A percentile compares a stretch with the other conserved stretches of the same genome.
phyloP scores from a whole-genome alignment of 371 early-diverging fungal species.

The Cokeromyces recurvatus region DNA sequence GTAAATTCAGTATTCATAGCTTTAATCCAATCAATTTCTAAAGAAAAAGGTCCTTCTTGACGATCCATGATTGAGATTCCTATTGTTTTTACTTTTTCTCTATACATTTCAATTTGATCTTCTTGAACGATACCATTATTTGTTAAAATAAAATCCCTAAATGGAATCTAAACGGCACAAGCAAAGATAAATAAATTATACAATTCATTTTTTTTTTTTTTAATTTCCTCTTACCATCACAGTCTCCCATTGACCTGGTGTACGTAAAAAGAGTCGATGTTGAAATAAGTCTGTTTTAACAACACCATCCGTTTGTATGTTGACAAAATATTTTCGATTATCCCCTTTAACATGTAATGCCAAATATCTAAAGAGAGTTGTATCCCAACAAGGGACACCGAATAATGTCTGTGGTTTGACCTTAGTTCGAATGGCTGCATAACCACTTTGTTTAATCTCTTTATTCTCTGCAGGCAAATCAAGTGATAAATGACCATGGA shows the following conservation, averaged over 20 bases:
- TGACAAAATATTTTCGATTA: conserved; percentile 81
- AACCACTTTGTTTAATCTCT: conserved; percentile 80
- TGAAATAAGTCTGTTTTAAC: conserved; percentile 86
- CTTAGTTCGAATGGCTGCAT: conserved; percentile 81
- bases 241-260: conserved; percentile 89
- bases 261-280: conserved; percentile 81
- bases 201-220: background rate
- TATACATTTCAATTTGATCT: conserved; percentile 79
- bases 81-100: conserved; percentile 80
- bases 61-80: conserved; percentile 84
- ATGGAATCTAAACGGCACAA: conserved; percentile 86
- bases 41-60: conserved; percentile 77
- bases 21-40: conserved; percentile 91
- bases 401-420: conserved; percentile 47
- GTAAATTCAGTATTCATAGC: conserved; percentile 72
- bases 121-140: conserved; percentile 83
- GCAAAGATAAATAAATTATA: too few relatives aligned
- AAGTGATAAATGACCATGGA: conserved; percentile 78
- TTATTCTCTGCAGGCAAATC: conserved; percentile 65
- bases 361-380: conserved; percentile 79
- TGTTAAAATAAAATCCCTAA: conserved; percentile 87
- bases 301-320: conserved; percentile 81
- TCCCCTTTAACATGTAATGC: conserved; percentile 79
- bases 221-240: conserved; percentile 56
- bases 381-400: conserved; percentile 83